Conservation (phyloP, 352 stramenopile species). For the Pythium graminicola region DNA sequence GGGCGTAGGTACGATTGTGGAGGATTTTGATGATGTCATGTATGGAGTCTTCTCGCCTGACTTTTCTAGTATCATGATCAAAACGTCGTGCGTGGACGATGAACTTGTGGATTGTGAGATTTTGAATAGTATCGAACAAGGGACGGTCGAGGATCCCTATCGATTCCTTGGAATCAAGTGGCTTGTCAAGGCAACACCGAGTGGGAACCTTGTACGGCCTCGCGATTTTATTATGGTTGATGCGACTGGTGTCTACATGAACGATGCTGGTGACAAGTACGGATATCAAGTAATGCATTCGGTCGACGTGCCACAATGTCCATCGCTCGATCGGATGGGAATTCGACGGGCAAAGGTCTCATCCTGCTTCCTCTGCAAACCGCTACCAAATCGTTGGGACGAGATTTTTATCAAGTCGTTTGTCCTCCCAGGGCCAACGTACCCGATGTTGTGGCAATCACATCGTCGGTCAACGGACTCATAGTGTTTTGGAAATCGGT, state of each 20-base stretch:
- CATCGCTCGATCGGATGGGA: conserved; percentile 6
- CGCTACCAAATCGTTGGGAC: conserved; percentile 22
- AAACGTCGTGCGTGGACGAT: conserved; percentile 41
- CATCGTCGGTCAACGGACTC: conserved; percentile 19
- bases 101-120: conserved; percentile 44
- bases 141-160: conserved; percentile 25
- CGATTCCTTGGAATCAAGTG: conserved; percentile 24
- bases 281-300: conserved; percentile 44
- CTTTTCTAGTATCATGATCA: conserved; percentile 41
- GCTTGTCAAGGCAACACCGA: conserved; percentile 17
- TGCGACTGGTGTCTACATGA: conserved; percentile 8
- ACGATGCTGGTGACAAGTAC: conserved; percentile 29
- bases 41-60: conserved; percentile 45
- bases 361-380: conserved; percentile 32
- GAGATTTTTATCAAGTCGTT: conserved; percentile 36
- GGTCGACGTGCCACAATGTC: conserved; percentile 25
- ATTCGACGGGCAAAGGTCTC: conserved; percentile 30
- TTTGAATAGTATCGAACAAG: conserved; percentile 35
- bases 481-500: conserved; percentile 30
- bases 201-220: conserved; percentile 12
- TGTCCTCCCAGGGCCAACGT: conserved; percentile 21
- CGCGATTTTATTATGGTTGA: conserved; percentile 22
- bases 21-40: conserved; percentile 25
- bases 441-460: conserved; percentile 18
- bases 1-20: conserved; percentile 21